Evolutionary conservation across 140 eudicot genomes (phyloP).

Genomic region (Cichorium intybus): DNA sequence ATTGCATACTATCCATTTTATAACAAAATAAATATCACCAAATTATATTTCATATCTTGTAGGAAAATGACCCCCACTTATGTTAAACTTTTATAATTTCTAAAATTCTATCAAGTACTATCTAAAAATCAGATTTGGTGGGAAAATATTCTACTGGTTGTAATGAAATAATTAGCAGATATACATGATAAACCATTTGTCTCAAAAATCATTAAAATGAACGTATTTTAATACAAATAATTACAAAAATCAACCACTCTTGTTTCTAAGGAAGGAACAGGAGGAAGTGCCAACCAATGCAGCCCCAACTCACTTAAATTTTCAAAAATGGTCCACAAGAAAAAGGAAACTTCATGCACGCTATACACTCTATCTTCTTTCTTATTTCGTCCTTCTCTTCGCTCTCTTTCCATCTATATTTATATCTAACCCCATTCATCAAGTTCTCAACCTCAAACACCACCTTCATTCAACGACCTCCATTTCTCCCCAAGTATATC

Average conservation of each 20-base stretch:
- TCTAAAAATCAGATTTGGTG: not conserved
- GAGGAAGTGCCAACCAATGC: conserved; percentile 12
- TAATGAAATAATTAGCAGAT: not conserved
- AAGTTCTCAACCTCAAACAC: conserved; percentile 15
- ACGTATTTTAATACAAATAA: conserved; percentile 8
- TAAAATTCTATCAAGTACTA: not conserved
- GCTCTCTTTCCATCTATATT: conserved; percentile 13
- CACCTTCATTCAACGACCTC: not conserved
- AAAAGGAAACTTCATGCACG: conserved; percentile 30
- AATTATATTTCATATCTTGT: not conserved
- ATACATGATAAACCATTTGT: not conserved
- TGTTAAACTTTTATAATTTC: not conserved
- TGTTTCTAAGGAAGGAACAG: conserved; percentile 34
- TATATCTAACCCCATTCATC: conserved; percentile 21
- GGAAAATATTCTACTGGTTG: not conserved
- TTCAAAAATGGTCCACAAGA: conserved; percentile 23
- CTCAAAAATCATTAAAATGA: not conserved
- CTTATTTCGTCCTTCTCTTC: not conserved
- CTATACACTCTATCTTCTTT: conserved; percentile 4
- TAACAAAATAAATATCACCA: not conserved
- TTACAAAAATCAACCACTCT: conserved; percentile 30
- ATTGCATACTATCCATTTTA: not conserved
- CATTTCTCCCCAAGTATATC: not conserved
- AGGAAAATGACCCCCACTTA: not conserved
- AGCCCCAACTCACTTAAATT: conserved; percentile 14